These are phyloP conservation scores for Dioscorea zingiberensis DNA, from an alignment of 106 monocot species.

Conservation along the genomic window DNA sequence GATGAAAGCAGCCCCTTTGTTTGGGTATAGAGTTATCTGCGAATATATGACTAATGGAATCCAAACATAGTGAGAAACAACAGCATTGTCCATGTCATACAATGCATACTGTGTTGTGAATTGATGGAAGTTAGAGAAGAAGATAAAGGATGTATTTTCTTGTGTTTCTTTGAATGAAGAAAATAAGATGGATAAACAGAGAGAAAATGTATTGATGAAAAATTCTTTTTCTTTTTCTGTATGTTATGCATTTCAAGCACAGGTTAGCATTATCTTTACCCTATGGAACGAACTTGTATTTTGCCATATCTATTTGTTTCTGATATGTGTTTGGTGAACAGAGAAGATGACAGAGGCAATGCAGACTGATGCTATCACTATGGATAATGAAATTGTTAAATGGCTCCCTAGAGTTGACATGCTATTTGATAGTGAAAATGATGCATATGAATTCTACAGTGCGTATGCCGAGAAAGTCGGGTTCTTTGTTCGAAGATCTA, in stretches of 20 bases:
- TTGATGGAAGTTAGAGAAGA: too few species aligned
- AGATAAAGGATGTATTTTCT: too few species aligned
- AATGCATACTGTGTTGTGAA: too few species aligned
- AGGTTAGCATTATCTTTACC: neutral
- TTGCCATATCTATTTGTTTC: neutral
- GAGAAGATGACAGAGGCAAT: slow-evolving; percentile 7
- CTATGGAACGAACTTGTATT: neutral
- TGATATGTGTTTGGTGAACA: neutral
- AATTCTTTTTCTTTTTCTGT: neutral
- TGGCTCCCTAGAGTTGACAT: slow-evolving; percentile 48
- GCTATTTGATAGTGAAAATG: slow-evolving; percentile 65
- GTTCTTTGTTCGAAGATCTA: slow-evolving; percentile 66
- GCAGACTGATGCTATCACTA: neutral
- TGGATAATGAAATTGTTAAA: slow-evolving; percentile 14
- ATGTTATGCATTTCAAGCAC: neutral
- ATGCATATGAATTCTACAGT: slow-evolving; percentile 65
- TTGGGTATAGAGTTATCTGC: too few species aligned
- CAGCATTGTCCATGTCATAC: too few species aligned
- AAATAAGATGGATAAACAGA: too few species aligned
- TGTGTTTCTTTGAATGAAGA: too few species aligned
- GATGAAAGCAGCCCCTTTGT: too few species aligned
- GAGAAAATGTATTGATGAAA: too few species aligned
- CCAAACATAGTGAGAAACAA: too few species aligned
- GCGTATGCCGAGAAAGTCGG: slow-evolving; percentile 60
- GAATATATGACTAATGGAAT: too few species aligned